These are phyloP conservation scores for Aspergillus sclerotialis DNA, from an alignment of 2,329 filamentous ascomycete genomes.

Conservation along the genomic window DNA sequence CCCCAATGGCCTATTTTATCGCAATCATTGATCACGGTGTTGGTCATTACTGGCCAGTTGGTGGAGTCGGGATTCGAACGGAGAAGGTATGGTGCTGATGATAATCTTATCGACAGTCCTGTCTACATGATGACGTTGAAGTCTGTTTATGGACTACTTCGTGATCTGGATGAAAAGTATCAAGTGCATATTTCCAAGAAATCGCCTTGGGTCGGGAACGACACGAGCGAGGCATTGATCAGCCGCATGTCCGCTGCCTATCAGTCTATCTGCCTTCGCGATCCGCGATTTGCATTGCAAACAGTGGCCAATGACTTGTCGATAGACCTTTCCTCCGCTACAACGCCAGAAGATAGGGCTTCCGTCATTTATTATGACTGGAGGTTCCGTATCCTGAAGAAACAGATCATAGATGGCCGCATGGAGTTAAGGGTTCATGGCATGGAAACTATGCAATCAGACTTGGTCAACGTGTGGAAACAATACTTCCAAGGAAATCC, in stretches of 20 bases:
- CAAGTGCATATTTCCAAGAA: constrained; percentile 37
- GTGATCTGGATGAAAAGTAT: constrained; percentile 28
- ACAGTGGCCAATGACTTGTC: constrained; percentile 28
- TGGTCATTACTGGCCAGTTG: constrained; percentile 20
- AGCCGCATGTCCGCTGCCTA: constrained; percentile 26
- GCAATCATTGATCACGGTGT: constrained; percentile 11
- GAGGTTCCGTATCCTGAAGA: constrained; percentile 62
- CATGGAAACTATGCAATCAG: constrained; percentile 63
- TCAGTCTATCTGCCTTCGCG: constrained; percentile 20
- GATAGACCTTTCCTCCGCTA: constrained; percentile 24
- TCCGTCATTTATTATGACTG: constrained; percentile 47
- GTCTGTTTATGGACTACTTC: constrained; percentile 21
- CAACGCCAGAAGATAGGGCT: constrained; percentile 19
- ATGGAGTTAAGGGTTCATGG: constrained; percentile 85
- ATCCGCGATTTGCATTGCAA: constrained; percentile 24
- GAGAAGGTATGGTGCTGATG: constrained; percentile 14
- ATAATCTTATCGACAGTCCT: constrained; percentile 12
- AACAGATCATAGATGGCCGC: constrained; percentile 71
- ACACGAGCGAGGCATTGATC: constrained; percentile 33
- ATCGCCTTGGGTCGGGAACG: constrained; percentile 34
- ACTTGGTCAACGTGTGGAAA: constrained; percentile 63
- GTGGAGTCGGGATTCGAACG: constrained; percentile 24
- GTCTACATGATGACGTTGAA: constrained; percentile 12
- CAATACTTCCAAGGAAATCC: constrained; percentile 44
- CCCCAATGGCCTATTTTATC: constrained; percentile 23